phyloP scores from a whole-genome alignment of 768 basidiomycete species.

The Tricholoma saponaceum region DNA sequence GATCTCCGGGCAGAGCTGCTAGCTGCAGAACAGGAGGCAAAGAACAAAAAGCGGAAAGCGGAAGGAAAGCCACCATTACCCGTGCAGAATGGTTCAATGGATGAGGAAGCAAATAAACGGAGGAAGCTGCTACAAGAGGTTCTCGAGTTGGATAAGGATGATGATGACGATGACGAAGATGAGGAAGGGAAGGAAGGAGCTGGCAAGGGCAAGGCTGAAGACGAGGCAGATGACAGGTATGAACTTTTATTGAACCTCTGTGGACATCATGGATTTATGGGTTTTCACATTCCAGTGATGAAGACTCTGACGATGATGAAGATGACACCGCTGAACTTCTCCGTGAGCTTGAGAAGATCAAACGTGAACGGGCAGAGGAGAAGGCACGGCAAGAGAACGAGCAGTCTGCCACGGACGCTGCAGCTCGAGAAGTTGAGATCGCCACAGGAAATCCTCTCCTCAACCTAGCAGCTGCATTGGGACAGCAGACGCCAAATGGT shows the following conservation, averaged over 20 bases:
- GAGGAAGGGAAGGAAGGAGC: slow-evolving; percentile 23
- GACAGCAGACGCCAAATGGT: slow-evolving; percentile 60
- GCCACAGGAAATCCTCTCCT: slow-evolving; percentile 86
- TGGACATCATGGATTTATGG: neutral
- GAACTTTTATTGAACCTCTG: slow-evolving; percentile 2
- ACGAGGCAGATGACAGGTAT: slow-evolving; percentile 42
- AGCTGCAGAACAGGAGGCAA: slow-evolving; percentile 81
- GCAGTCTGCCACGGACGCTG: slow-evolving; percentile 54
- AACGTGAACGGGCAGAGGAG: slow-evolving; percentile 92
- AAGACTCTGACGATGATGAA: slow-evolving; percentile 62
- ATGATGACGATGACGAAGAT: slow-evolving; percentile 64
- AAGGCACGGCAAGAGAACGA: slow-evolving; percentile 80
- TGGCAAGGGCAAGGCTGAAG: slow-evolving; percentile 32
- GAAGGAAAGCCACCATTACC: slow-evolving; percentile 62
- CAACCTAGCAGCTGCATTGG: slow-evolving; percentile 88
- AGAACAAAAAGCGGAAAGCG: slow-evolving; percentile 89
- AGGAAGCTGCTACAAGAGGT: slow-evolving; percentile 86
- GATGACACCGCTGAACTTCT: slow-evolving; percentile 92
- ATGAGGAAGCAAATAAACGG: slow-evolving; percentile 74
- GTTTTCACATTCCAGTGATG: slow-evolving; percentile 41
- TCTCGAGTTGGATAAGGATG: slow-evolving; percentile 85
- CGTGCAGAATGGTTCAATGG: slow-evolving; percentile 35
- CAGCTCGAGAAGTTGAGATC: slow-evolving; percentile 74
- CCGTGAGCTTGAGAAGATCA: slow-evolving; percentile 97
- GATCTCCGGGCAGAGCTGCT: slow-evolving; percentile 85